Evolutionary conservation across 2,329 filamentous ascomycete species (phyloP).

Genomic region (Elsinoe necatrix): DNA sequence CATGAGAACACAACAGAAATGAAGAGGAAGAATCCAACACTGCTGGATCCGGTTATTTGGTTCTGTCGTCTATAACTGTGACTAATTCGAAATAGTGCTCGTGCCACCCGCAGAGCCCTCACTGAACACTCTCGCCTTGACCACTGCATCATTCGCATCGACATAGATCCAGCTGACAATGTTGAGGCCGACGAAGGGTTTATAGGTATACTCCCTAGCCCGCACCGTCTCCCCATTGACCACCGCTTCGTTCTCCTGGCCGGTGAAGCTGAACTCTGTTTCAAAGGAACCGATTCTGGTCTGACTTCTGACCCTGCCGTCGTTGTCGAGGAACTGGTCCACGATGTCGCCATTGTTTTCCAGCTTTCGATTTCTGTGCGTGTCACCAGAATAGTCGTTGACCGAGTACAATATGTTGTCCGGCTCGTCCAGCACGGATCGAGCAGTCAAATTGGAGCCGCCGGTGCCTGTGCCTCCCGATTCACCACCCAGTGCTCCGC

Average conservation of each 20-base stretch:
- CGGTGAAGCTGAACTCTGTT: conserved; percentile 49
- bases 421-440: conserved; percentile 39
- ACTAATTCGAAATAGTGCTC: conserved; percentile 9
- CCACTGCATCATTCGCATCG: conserved; percentile 18
- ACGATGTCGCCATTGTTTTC: conserved; percentile 57
- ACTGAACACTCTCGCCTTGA: conserved; percentile 18
- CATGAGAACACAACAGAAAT: no score
- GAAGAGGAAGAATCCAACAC: not conserved
- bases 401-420: conserved; percentile 54
- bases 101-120: conserved; percentile 17
- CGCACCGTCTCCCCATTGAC: conserved; percentile 20
- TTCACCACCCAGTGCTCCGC: conserved; percentile 16
- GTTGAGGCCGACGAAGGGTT: conserved; percentile 22
- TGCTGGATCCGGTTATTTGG: not conserved
- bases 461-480: conserved; percentile 25
- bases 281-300: conserved; percentile 51
- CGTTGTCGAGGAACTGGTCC: conserved; percentile 46
- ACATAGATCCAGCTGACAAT: conserved; percentile 21
- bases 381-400: conserved; percentile 47
- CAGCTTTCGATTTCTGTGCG: conserved; percentile 45
- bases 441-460: conserved; percentile 23
- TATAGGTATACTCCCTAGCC: conserved; percentile 23
- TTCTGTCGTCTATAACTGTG: not conserved
- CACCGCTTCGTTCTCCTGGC: conserved; percentile 25
- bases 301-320: conserved; percentile 36